Evolutionary conservation across 2,329 filamentous ascomycete species (phyloP).

Genomic region (Fusarium sublunatum): DNA sequence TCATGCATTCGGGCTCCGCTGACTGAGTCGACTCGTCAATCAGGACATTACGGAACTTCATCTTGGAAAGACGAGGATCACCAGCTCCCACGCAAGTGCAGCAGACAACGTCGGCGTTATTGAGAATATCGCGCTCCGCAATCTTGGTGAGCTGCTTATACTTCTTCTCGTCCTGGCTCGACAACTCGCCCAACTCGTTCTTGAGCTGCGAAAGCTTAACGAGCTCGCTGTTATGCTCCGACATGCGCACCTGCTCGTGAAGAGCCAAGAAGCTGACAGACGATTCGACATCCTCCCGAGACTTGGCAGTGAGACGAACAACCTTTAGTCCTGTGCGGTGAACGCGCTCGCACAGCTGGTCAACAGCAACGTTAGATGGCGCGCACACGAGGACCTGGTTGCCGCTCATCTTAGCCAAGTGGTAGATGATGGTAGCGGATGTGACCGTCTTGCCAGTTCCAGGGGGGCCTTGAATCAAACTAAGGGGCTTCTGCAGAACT

Average conservation of each 20-base stretch:
- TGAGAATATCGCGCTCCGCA: slow-evolving; percentile 94
- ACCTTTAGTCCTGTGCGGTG: slow-evolving; percentile 95
- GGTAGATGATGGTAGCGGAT: slow-evolving; percentile 98
- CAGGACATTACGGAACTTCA: slow-evolving; percentile 97
- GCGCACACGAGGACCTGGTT: slow-evolving; percentile 96
- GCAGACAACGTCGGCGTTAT: slow-evolving; percentile 96
- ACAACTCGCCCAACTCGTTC: slow-evolving; percentile 88
- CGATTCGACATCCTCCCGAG: slow-evolving; percentile 98
- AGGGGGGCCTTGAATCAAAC: slow-evolving; percentile 94
- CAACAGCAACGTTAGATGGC: slow-evolving; percentile 97
- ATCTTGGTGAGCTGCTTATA: slow-evolving; percentile 95
- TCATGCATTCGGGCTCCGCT: slow-evolving; percentile 98
- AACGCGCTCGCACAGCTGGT: slow-evolving; percentile 97
- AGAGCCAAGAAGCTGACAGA: slow-evolving; percentile 94
- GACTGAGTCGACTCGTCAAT: slow-evolving; percentile 99
- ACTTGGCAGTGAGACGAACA: slow-evolving; percentile 98
- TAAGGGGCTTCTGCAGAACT: slow-evolving; percentile 91
- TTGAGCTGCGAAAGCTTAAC: slow-evolving; percentile 94
- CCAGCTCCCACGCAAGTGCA: slow-evolving; percentile 98
- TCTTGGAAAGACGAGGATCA: slow-evolving; percentile 92
- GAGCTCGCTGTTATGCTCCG: slow-evolving; percentile 94
- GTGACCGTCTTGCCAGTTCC: slow-evolving; percentile 99
- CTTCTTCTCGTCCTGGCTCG: slow-evolving; percentile 97
- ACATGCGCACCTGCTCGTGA: slow-evolving; percentile 97
- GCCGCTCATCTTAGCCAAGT: slow-evolving; percentile 93